Evolutionary conservation across 441 rosid genomes (phyloP).

Genomic region (Omphalea diandra): DNA sequence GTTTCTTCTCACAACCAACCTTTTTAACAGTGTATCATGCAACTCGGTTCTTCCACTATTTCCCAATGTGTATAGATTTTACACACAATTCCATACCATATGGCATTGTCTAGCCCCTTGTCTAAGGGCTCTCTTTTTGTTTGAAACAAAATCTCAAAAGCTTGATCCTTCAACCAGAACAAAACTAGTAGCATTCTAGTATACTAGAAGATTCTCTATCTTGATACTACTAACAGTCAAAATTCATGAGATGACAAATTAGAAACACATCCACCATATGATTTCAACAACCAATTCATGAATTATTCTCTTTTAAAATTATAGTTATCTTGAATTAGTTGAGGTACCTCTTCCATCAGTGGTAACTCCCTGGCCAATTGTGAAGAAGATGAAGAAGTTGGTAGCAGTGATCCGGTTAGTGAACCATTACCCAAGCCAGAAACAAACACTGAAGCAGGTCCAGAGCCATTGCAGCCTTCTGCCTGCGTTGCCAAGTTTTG

Average conservation of each 20-base stretch:
- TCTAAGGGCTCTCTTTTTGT: too few species aligned
- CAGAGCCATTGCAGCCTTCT: slow-evolving; percentile 79
- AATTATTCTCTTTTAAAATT: neutral
- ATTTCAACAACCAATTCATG: neutral
- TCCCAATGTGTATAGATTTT: too few species aligned
- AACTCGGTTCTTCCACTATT: too few species aligned
- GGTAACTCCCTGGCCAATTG: slow-evolving; percentile 82
- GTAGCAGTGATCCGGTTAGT: slow-evolving; percentile 50
- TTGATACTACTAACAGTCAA: too few species aligned
- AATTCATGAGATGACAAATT: neutral
- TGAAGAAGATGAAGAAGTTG: slow-evolving; percentile 76
- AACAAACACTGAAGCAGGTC: slow-evolving; percentile 54
- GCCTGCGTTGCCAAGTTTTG: slow-evolving; percentile 71
- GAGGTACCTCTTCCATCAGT: slow-evolving; percentile 88
- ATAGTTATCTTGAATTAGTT: neutral
- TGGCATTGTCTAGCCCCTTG: too few species aligned
- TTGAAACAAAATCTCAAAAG: too few species aligned
- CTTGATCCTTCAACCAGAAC: too few species aligned
- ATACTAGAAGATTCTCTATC: too few species aligned
- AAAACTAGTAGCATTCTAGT: neutral
- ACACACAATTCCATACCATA: too few species aligned
- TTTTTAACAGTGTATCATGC: too few species aligned
- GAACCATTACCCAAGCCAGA: slow-evolving; percentile 58
- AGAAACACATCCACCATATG: neutral
- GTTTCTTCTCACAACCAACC: too few species aligned